phyloP scores from a whole-genome alignment of 305 asterid species.

The Fraxinus paxiana region DNA sequence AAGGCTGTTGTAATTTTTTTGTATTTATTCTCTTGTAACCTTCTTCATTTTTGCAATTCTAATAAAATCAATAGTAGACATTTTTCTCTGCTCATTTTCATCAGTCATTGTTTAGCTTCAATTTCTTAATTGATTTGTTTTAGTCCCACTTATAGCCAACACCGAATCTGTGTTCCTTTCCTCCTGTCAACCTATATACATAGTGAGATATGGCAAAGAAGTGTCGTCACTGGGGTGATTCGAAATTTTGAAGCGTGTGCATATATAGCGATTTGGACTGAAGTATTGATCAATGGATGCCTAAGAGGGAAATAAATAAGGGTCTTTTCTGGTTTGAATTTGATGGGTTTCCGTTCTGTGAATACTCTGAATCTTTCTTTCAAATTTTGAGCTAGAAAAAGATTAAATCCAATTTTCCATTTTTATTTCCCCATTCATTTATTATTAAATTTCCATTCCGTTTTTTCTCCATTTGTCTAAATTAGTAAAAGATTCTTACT shows the following conservation, averaged over 20 bases:
- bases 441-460: neutral
- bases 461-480: conserved; percentile 20
- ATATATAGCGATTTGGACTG: no score
- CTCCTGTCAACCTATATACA: neutral
- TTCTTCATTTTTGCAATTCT: no score
- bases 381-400: conserved; percentile 34
- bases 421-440: conserved; percentile 7
- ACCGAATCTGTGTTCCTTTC: neutral
- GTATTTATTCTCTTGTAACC: no score
- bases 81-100: no score
- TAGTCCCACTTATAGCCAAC: neutral
- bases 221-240: neutral
- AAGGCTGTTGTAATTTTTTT: no score
- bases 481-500: conserved; percentile 12
- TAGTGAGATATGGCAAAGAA: neutral
- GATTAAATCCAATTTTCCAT: conserved; percentile 23
- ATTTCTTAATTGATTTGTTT: no score
- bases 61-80: no score
- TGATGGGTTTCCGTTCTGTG: conserved; percentile 8
- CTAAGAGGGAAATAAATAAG: neutral
- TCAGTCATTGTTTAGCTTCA: no score
- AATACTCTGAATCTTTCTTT: conserved; percentile 21
- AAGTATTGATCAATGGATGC: no score
- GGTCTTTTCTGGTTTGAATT: conserved; percentile 1
- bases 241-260: neutral